Evolutionary conservation across 768 basidiomycete species (phyloP), one percentile per base, ranked within the genome.

Genomic region (Boletus pseudo-olivaceus): DNA sequence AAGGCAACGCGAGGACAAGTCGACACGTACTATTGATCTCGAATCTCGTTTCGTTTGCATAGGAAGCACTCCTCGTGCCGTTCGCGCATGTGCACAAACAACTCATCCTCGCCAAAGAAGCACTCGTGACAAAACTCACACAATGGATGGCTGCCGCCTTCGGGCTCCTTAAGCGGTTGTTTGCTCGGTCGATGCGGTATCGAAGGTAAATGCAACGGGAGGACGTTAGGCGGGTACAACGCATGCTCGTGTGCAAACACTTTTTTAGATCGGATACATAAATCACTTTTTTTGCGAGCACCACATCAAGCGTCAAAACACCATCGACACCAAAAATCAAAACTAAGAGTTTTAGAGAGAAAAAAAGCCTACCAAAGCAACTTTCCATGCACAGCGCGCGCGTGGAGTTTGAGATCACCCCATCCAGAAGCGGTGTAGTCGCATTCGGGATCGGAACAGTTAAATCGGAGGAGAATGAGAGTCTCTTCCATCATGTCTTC

Each of bases 181-280:
- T 75, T 76, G 55, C 73, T 68, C 42, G 67, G 63, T 33, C 73
- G 67, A 48, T 73, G 74, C 23, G 74, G 75, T 65, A 85, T 78
- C 0, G 90, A 89, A 0, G 94, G 94, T 5, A 96, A 75, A 68
- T 98, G 94, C 4, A 82, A 54, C 7, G 81, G 76, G 5, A 96
- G 73, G 64, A 85, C 56, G 68, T 79, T 73, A 7, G 81, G 77
- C 2, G 84, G 76, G 67, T 96, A 99, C 27, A 97, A 68, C 1
- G 85, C 82, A 65, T 98, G 96, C 69, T 99, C 96, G 71, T 99
- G 95, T 2, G 91, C 78, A 68, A 99, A 99, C 37, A 98, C 88
- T 62, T 97, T 97, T 74, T 98, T 95, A 69, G 79, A 80, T 47
- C 85, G 79, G 52, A 93, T 84, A 67, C 97, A 99, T 2, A 99